Evolutionary conservation across 345 rosid genomes (phyloP).

Genomic region (Citrus mangshanensis): DNA sequence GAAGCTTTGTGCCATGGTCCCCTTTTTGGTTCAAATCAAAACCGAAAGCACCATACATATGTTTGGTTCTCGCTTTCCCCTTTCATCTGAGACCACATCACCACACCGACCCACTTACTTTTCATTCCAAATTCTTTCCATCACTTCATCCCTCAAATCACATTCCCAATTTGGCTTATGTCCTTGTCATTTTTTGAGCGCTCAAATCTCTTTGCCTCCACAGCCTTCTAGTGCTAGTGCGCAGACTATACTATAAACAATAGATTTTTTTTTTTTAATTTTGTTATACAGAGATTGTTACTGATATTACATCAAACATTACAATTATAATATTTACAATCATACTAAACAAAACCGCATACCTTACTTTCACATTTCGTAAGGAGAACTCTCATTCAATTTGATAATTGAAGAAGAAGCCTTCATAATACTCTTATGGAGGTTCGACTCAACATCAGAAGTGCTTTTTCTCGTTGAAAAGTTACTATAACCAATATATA

Average conservation of each 20-base stretch:
- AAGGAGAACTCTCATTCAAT: too few species aligned
- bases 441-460: too few species aligned
- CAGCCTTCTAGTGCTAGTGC: not conserved
- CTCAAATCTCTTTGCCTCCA: not conserved
- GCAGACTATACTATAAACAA: not conserved
- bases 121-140: not conserved
- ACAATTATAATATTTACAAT: too few species aligned
- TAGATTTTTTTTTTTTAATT: not conserved
- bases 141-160: not conserved
- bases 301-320: too few species aligned
- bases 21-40: not conserved
- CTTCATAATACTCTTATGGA: too few species aligned
- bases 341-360: too few species aligned
- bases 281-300: too few species aligned
- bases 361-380: too few species aligned
- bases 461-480: too few species aligned
- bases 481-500: not conserved
- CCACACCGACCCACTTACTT: conserved; percentile 14
- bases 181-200: not conserved
- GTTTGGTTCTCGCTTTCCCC: conserved; percentile 4
- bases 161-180: not conserved
- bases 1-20: not conserved
- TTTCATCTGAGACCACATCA: not conserved
- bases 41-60: not conserved
- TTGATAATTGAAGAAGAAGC: too few species aligned